A percentile compares a stretch with the other conserved stretches of the same genome.
phyloP scores from a whole-genome alignment of 2,329 filamentous ascomycete genomes.

The Penicillium paneum region DNA sequence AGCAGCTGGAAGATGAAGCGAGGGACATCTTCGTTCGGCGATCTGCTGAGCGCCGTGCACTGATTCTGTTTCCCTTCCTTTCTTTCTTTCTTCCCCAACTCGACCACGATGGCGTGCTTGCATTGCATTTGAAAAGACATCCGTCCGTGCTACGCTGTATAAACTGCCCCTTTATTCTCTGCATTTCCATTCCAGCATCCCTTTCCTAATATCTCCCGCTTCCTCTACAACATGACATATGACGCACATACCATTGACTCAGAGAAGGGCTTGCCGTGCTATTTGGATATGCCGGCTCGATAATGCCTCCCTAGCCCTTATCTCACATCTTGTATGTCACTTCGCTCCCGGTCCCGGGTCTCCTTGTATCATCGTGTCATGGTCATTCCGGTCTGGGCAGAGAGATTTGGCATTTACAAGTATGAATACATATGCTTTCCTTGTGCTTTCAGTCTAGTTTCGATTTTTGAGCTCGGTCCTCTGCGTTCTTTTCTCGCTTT shows the following conservation, averaged over 20 bases:
- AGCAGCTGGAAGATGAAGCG: constrained; percentile 47
- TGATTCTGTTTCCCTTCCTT: constrained; percentile 11
- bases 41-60: constrained; percentile 39
- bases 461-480: constrained; percentile 1
- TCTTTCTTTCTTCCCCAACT: not conserved
- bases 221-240: constrained; percentile 12
- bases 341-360: not conserved
- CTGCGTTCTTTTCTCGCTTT: not conserved
- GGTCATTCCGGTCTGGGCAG: not conserved
- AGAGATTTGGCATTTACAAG: constrained; percentile 8
- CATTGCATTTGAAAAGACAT: constrained; percentile 4
- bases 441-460: constrained; percentile 4
- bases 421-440: constrained; percentile 16
- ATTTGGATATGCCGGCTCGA: not conserved
- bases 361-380: not conserved
- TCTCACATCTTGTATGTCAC: not conserved
- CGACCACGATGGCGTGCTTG: constrained; percentile 6
- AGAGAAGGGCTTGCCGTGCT: not conserved
- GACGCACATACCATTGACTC: constrained; percentile 20
- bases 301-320: not conserved
- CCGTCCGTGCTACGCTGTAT: constrained; percentile 13
- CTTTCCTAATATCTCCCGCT: not conserved
- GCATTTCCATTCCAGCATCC: not conserved
- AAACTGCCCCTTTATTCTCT: constrained; percentile 10
- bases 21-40: constrained; percentile 34